A percentile compares a stretch with the other conserved stretches of the same genome.
Conservation (phyloP, 345 rosid species). For the Eucalyptus marginata region DNA sequence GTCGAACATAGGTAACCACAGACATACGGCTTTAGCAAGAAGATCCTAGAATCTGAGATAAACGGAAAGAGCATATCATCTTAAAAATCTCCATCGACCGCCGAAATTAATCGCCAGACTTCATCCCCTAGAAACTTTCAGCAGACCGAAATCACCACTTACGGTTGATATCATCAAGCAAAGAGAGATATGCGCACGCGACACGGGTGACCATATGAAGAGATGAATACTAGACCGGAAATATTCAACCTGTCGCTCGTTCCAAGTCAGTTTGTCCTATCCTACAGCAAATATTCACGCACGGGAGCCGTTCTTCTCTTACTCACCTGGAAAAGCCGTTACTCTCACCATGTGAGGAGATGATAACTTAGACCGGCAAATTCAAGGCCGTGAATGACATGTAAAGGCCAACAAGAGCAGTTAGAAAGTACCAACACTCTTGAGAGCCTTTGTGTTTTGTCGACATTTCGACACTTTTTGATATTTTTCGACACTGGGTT, state of each 20-base stretch:
- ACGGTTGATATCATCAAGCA: background rate
- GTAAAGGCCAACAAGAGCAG: background rate
- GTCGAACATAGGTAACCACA: background rate
- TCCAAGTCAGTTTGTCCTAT: background rate
- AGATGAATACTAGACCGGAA: too few species aligned
- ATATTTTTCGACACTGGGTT: accelerated
- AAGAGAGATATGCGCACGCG: background rate
- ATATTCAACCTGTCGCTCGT: background rate
- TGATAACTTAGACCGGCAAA: background rate
- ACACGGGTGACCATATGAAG: background rate
- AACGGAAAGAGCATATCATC: background rate
- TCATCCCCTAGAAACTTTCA: background rate
- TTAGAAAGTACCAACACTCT: accelerated
- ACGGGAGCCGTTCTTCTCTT: background rate
- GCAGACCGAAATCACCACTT: background rate
- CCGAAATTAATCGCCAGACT: background rate
- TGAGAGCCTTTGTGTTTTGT: accelerated
- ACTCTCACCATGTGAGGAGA: background rate
- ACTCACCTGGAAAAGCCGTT: background rate
- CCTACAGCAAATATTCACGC: background rate
- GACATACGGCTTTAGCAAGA: background rate
- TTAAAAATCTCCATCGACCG: background rate
- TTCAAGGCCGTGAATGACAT: background rate
- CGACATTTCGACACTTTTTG: too few species aligned
- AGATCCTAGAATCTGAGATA: background rate